Percentiles rank a stretch among this genome's conserved stretches.
These are phyloP conservation scores for Fusarium torreyae DNA, from an alignment of 2,329 filamentous ascomycete species.

Conservation along the genomic window DNA sequence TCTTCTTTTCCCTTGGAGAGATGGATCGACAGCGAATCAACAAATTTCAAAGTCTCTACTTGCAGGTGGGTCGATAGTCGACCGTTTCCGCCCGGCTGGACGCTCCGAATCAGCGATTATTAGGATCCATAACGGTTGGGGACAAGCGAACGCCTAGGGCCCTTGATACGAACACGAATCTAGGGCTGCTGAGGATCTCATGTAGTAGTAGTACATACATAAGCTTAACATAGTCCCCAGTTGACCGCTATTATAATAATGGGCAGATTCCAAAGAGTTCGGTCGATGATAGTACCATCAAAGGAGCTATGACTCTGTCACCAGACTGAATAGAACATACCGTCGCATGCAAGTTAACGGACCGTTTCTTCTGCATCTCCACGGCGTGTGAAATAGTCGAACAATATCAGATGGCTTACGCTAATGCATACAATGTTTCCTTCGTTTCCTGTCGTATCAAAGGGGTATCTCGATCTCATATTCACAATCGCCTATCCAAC, in stretches of 20 bases:
- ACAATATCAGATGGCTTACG: slow-evolving; percentile 11
- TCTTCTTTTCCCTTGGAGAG: slow-evolving; percentile 5
- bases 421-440: slow-evolving; percentile 13
- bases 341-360: slow-evolving; percentile 3
- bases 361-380: slow-evolving; percentile 19
- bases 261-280: slow-evolving; percentile 10
- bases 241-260: slow-evolving; percentile 28
- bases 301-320: slow-evolving; percentile 11
- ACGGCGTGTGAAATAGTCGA: slow-evolving; percentile 5
- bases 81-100: slow-evolving; percentile 2
- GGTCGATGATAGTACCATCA: slow-evolving; percentile 15
- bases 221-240: background rate
- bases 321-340: slow-evolving; percentile 8
- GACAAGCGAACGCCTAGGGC: slow-evolving; percentile 3
- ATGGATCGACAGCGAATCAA: slow-evolving; percentile 23
- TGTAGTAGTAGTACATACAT: background rate
- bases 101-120: background rate
- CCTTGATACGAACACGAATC: slow-evolving; percentile 9
- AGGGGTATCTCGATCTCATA: slow-evolving; percentile 42
- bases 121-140: background rate
- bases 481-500: slow-evolving; percentile 30
- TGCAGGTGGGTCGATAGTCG: slow-evolving; percentile 11
- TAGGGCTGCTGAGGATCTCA: slow-evolving; percentile 3
- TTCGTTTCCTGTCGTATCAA: slow-evolving; percentile 22
- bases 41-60: slow-evolving; percentile 10